Evolutionary conservation across 352 stramenopile species (phyloP).

Genomic region (Pythium monospermum): DNA sequence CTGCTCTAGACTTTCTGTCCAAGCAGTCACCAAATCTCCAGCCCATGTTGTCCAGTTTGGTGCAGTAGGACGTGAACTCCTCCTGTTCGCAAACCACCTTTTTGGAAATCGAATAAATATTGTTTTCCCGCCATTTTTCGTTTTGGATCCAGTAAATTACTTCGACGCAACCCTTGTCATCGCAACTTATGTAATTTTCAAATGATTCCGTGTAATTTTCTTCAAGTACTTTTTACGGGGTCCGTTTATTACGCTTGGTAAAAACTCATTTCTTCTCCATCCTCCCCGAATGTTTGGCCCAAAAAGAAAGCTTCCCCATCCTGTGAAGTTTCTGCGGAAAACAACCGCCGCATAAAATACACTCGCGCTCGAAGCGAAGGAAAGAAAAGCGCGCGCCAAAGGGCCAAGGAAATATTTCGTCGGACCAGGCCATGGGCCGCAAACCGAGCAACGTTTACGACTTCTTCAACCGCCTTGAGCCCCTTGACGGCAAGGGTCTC

Average conservation of each 20-base stretch:
- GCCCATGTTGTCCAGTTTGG: too few species aligned
- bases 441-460: constrained; percentile 86
- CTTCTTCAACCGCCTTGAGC: constrained; percentile 75
- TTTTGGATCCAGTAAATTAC: constrained; percentile 25
- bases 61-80: background rate
- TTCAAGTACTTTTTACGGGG: constrained; percentile 19
- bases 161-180: too few species aligned
- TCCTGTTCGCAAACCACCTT: too few species aligned
- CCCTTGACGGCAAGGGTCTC: constrained; percentile 58
- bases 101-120: too few species aligned
- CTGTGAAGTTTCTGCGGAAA: constrained; percentile 14
- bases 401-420: constrained; percentile 29
- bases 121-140: constrained; percentile 24
- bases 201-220: constrained; percentile 12
- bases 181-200: constrained; percentile 23
- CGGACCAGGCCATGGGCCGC: constrained; percentile 50
- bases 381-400: constrained; percentile 15
- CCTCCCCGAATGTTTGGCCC: background rate
- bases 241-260: constrained; percentile 16
- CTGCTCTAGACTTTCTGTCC: constrained; percentile 35
- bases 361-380: constrained; percentile 6
- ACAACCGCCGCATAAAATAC: constrained; percentile 25
- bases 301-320: constrained; percentile 12
- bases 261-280: constrained; percentile 13
- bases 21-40: constrained; percentile 8